phyloP scores from a whole-genome alignment of 208 protist genomes.

The Crithidia brevicula region DNA sequence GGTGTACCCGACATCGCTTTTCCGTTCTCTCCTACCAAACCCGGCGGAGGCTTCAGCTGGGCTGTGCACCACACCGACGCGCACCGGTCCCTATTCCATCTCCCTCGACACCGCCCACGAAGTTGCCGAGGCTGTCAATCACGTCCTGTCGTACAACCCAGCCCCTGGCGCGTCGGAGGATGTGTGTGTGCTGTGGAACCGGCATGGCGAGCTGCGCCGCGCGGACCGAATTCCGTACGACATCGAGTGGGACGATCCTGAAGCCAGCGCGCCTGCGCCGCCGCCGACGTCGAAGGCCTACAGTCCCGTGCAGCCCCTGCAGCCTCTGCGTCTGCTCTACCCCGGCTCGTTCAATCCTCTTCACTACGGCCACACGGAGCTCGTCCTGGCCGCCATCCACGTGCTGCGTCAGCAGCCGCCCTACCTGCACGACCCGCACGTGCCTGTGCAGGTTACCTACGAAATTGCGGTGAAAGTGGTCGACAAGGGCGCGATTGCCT shows the following conservation, averaged over 20 bases:
- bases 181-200: constrained; percentile 56
- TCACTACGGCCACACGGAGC: constrained; percentile 82
- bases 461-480: constrained; percentile 62
- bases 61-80: constrained; percentile 22
- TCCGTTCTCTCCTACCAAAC: constrained; percentile 7
- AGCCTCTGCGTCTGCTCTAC: constrained; percentile 53
- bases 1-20: constrained; percentile 1
- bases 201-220: constrained; percentile 49
- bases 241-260: not conserved
- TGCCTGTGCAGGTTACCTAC: constrained; percentile 52
- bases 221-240: constrained; percentile 14
- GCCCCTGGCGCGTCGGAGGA: constrained; percentile 10
- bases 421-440: constrained; percentile 1
- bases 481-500: constrained; percentile 54
- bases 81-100: constrained; percentile 7
- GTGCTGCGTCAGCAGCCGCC: constrained; percentile 26
- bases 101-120: constrained; percentile 13
- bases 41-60: not conserved
- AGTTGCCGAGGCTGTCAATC: constrained; percentile 2
- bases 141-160: constrained; percentile 14
- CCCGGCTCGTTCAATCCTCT: constrained; percentile 78
- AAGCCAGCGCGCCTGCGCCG: not conserved
- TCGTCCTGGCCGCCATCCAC: constrained; percentile 44
- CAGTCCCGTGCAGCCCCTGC: not conserved
- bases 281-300: not conserved